Conservation (phyloP, 2,329 filamentous ascomycete species). For the Aspergillus cejpii region DNA sequence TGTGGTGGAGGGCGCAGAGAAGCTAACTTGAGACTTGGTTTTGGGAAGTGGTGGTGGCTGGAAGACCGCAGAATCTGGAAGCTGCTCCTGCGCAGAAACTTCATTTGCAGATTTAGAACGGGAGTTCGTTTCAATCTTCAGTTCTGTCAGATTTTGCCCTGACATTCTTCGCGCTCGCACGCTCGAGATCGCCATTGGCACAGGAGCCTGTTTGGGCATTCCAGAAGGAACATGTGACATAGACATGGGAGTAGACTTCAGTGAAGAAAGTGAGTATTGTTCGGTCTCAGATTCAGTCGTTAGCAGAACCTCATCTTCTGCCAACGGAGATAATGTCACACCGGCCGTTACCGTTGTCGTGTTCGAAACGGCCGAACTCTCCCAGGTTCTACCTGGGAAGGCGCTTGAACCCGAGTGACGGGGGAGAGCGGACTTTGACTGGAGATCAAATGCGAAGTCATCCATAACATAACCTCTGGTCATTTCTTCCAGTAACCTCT, state of each 20-base stretch:
- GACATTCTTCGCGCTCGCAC: constrained; percentile 74
- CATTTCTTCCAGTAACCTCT: constrained; percentile 79
- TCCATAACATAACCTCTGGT: constrained; percentile 75
- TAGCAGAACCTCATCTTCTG: constrained; percentile 51
- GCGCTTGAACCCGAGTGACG: constrained; percentile 77
- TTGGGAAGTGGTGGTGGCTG: constrained; percentile 26
- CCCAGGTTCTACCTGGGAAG: constrained; percentile 70
- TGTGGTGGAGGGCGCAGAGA: constrained; percentile 10
- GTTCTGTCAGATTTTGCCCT: constrained; percentile 68
- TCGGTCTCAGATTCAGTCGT: constrained; percentile 31
- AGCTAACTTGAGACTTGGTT: constrained; percentile 21
- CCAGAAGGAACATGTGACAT: constrained; percentile 30
- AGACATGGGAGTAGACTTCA: constrained; percentile 25
- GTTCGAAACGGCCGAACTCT: constrained; percentile 69
- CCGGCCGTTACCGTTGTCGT: constrained; percentile 62
- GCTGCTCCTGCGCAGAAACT: constrained; percentile 23
- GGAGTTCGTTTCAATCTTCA: constrained; percentile 76
- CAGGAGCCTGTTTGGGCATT: constrained; percentile 4
- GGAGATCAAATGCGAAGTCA: constrained; percentile 68
- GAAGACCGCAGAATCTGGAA: constrained; percentile 19
- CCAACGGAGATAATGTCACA: constrained; percentile 64
- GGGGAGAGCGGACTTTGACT: constrained; percentile 61
- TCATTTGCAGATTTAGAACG: constrained; percentile 23
- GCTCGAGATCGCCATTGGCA: constrained; percentile 31
- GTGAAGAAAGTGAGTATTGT: constrained; percentile 29